Percentiles rank a stretch among this genome's conserved stretches.
Evolutionary conservation across 345 rosid species (phyloP).

Genomic region (Eucalyptus polyanthemos): DNA sequence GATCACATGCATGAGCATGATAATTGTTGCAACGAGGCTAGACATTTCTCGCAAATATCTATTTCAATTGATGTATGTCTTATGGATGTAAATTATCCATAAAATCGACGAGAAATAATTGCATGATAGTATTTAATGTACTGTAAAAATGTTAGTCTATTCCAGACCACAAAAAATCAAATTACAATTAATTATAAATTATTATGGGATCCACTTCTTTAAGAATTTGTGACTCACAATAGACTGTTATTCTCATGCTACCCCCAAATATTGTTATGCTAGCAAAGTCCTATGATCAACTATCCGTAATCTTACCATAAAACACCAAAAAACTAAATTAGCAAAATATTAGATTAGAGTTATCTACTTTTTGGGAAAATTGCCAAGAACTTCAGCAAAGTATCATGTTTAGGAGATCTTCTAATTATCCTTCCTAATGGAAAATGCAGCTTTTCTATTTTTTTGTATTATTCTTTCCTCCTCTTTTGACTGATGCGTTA

Average conservation of each 20-base stretch:
- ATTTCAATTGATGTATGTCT: background rate
- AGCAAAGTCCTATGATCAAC: background rate
- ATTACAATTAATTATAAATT: no score
- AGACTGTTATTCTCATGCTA: no score
- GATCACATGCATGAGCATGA: background rate
- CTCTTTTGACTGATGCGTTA: background rate
- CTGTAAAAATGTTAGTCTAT: rapidly evolving
- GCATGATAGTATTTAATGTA: rapidly evolving
- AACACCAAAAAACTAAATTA: background rate
- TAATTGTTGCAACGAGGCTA: background rate
- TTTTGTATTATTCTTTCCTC: background rate
- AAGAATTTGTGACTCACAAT: no score
- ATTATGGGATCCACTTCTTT: rapidly evolving
- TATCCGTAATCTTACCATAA: background rate
- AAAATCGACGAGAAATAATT: no score
- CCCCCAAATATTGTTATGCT: no score
- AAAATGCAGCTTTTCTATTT: background rate
- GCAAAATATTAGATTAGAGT: background rate
- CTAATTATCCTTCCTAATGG: background rate
- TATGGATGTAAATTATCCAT: background rate
- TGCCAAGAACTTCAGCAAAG: background rate
- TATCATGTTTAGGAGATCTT: background rate
- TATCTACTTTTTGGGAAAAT: background rate
- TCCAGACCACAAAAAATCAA: no score
- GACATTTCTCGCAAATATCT: background rate